Evolutionary conservation across 768 basidiomycete species (phyloP), one percentile per base, ranked within the genome.

Genomic region (Candolleomyces eurysporus): DNA sequence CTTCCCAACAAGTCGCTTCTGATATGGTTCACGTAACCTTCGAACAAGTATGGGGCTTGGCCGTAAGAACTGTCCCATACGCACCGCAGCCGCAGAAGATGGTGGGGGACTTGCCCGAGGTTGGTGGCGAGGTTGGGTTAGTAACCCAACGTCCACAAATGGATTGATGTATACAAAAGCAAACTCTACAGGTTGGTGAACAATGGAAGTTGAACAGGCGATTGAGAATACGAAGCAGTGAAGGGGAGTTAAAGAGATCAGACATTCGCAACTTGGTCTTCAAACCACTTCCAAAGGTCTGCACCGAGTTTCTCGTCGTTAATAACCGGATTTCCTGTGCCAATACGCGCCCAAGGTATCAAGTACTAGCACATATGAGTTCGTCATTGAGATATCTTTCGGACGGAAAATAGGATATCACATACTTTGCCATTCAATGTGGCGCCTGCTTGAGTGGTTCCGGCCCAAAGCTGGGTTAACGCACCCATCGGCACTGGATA

Each of bases 21-120:
- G 21, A 42, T 42, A 52, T 45, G 36, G 22, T 4, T 16, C 4
- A 26, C 62, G 88, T 92, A 17, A 87, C 90, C 0, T 63, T 91
- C n/a, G 90, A 62, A 84, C 83, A 19, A 85, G 89, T 40, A 87
- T 90, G 86, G 85, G n/a, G 88, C 4, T 72, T 94, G 31, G 87
- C 30, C 88, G 86, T 3, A 84, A 86, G 42, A 79, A 88, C 48
- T 94, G 92, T 66, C 61, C 67, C 0, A 63, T 65, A n/a, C 93
- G 92, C 69, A 67, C 70, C 49, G 76, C 74, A 1, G 86, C 87
- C 10, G 61, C 64, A 11, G 54, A 63, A 39, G 60, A 64, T 48
- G 65, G 65, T 16, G 65, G 65, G 6, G 65, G 65, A n/a, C 42
- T 63, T 1, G 63, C 65, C 0, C 62, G 65, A 7, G 36, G 62